phyloP scores from a whole-genome alignment of 768 basidiomycete genomes.

The Coprinopsis cinerea region DNA sequence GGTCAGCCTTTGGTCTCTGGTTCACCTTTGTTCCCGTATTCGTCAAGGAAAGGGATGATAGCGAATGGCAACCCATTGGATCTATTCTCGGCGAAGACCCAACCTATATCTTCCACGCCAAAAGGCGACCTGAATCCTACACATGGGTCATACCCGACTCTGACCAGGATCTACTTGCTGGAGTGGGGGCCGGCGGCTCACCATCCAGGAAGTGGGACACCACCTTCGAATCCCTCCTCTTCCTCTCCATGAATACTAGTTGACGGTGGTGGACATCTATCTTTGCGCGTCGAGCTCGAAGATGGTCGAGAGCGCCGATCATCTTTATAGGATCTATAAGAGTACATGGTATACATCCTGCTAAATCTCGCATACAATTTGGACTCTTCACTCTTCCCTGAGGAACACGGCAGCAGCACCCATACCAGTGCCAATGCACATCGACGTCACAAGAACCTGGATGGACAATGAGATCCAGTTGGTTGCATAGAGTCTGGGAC shows the following conservation, averaged over 20 bases:
- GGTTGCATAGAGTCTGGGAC: constrained; percentile 6
- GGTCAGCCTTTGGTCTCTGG: constrained; percentile 78
- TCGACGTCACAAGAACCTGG: constrained; percentile 77
- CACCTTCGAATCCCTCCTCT: constrained; percentile 62
- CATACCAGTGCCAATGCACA: constrained; percentile 92
- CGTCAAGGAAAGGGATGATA: constrained; percentile 15
- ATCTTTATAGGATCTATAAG: too few species aligned
- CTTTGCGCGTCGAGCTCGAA: too few species aligned
- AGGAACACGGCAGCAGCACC: constrained; percentile 80
- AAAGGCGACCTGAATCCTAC: constrained; percentile 52
- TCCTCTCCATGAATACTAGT: constrained; percentile 33
- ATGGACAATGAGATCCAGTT: not conserved
- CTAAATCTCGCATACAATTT: too few species aligned
- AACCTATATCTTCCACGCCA: constrained; percentile 58
- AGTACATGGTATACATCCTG: too few species aligned
- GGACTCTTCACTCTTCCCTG: constrained; percentile 36
- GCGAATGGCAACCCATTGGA: constrained; percentile 39
- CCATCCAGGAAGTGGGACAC: constrained; percentile 49
- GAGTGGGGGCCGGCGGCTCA: constrained; percentile 46
- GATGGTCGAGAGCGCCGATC: too few species aligned
- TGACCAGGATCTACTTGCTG: constrained; percentile 53
- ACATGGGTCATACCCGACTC: constrained; percentile 45
- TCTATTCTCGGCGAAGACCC: constrained; percentile 30
- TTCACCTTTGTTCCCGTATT: constrained; percentile 60
- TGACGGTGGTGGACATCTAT: too few species aligned